These are phyloP conservation scores for Erysimum cheiranthoides DNA, from an alignment of 345 rosid genomes.

Conservation along the genomic window DNA sequence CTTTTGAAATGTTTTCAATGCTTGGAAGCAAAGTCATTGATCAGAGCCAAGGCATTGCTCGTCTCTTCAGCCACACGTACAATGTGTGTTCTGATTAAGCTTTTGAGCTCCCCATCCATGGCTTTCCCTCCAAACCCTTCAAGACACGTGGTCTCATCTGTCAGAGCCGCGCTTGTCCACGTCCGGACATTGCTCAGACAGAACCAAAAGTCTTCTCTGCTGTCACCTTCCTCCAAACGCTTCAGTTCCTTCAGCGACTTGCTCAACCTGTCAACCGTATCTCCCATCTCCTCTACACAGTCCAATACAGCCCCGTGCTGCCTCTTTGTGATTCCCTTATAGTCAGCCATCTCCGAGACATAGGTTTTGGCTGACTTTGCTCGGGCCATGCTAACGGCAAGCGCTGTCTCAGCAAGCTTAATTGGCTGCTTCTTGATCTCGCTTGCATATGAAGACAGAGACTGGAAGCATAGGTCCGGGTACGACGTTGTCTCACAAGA, in stretches of 20 bases:
- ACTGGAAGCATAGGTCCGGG: conserved; percentile 68
- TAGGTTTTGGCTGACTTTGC: conserved; percentile 65
- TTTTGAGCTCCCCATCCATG: conserved; percentile 68
- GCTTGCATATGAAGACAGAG: conserved; percentile 65
- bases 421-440: conserved; percentile 65
- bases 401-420: conserved; percentile 71
- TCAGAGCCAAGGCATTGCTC: conserved; percentile 83
- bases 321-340: conserved; percentile 60
- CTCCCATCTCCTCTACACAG: conserved; percentile 76
- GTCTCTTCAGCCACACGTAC: conserved; percentile 80
- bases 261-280: conserved; percentile 74
- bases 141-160: conserved; percentile 87
- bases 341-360: conserved; percentile 57
- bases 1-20: conserved; percentile 28
- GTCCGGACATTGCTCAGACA: conserved; percentile 86
- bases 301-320: conserved; percentile 70
- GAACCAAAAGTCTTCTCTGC: conserved; percentile 63
- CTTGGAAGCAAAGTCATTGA: conserved; percentile 64
- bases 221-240: conserved; percentile 52
- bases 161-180: conserved; percentile 96
- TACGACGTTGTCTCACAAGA: conserved; percentile 70
- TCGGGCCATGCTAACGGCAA: conserved; percentile 66
- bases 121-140: conserved; percentile 85
- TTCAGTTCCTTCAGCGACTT: conserved; percentile 72
- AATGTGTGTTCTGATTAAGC: conserved; percentile 54